Conservation (phyloP, 805 yeast species). For the Candida pseudoglaebosa region DNA sequence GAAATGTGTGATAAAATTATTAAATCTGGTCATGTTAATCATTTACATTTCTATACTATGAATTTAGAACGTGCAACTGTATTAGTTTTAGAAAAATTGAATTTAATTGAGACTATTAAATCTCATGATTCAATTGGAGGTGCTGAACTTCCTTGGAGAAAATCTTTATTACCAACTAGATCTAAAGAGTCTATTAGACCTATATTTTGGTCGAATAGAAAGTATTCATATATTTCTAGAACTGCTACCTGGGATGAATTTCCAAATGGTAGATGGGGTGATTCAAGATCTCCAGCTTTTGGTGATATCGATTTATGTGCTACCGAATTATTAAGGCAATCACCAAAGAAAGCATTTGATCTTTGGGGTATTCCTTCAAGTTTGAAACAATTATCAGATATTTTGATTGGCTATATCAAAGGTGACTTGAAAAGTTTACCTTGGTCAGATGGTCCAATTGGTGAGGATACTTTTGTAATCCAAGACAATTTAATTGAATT, state of each 20-base stretch:
- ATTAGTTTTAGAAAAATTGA: slow-evolving; percentile 77
- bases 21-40: slow-evolving; percentile 70
- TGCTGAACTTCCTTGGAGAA: slow-evolving; percentile 77
- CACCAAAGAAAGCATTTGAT: slow-evolving; percentile 72
- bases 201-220: slow-evolving; percentile 93
- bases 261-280: slow-evolving; percentile 99
- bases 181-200: slow-evolving; percentile 83
- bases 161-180: slow-evolving; percentile 77
- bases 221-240: slow-evolving; percentile 81
- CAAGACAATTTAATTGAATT: slow-evolving; percentile 55
- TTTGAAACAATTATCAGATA: slow-evolving; percentile 53
- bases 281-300: slow-evolving; percentile 94
- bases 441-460: slow-evolving; percentile 92
- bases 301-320: slow-evolving; percentile 85
- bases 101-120: slow-evolving; percentile 46
- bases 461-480: slow-evolving; percentile 67
- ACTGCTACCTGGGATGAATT: slow-evolving; percentile 97
- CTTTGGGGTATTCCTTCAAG: slow-evolving; percentile 83
- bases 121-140: slow-evolving; percentile 38
- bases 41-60: slow-evolving; percentile 96
- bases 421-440: slow-evolving; percentile 78
- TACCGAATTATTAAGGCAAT: slow-evolving; percentile 74
- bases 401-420: slow-evolving; percentile 65
- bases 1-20: slow-evolving; percentile 77
- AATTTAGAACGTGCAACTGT: slow-evolving; percentile 88